A percentile compares a stretch with the other conserved stretches of the same genome.
phyloP scores from a whole-genome alignment of 768 basidiomycete genomes.

The Pulveroboletus frians region DNA sequence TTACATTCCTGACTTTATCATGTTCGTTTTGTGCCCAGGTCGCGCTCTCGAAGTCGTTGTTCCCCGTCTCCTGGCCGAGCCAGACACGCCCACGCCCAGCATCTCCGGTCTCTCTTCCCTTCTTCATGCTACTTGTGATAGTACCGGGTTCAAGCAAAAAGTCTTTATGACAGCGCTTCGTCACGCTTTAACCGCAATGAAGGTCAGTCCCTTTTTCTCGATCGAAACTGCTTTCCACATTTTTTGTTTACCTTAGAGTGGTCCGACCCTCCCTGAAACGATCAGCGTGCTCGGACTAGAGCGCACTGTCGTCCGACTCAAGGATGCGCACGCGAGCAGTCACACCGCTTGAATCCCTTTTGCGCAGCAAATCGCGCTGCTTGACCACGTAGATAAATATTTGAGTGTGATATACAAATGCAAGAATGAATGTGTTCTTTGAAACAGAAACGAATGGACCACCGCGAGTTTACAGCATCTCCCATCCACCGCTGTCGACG shows the following conservation, averaged over 20 bases:
- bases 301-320: constrained; percentile 18
- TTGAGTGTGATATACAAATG: not conserved
- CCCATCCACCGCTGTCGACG: constrained; percentile 92
- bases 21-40: not conserved
- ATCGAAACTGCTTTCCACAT: not conserved
- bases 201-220: constrained; percentile 43
- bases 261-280: constrained; percentile 39
- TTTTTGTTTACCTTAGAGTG: constrained; percentile 26
- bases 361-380: not conserved
- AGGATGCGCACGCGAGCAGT: constrained; percentile 2
- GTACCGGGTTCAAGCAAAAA: constrained; percentile 39
- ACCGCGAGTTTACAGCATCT: constrained; percentile 50
- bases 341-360: not conserved
- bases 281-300: constrained; percentile 36
- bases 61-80: not conserved
- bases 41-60: constrained; percentile 7
- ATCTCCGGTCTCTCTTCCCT: constrained; percentile 29
- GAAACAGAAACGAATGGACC: not conserved
- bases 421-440: not conserved
- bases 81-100: not conserved
- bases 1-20: not conserved
- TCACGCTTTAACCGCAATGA: constrained; percentile 76
- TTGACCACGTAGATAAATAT: not conserved
- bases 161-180: constrained; percentile 69
- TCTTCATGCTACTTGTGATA: constrained; percentile 43